A percentile compares a stretch with the other conserved stretches of the same genome.
Conservation (phyloP, 352 stramenopile genomes). For the Globisporangium middletonii region DNA sequence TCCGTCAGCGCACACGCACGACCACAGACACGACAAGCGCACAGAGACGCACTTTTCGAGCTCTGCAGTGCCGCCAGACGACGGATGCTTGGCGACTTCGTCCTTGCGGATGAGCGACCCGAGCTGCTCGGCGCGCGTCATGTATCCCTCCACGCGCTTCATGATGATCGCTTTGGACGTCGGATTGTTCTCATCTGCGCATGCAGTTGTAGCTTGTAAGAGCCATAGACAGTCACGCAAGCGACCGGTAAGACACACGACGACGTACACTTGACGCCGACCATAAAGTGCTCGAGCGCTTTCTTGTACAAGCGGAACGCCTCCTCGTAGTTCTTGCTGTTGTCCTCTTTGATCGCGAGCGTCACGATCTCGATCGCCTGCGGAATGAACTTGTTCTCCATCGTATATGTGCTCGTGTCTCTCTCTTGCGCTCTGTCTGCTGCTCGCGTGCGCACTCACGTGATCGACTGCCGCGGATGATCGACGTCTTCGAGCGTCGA, state of each 20-base stretch:
- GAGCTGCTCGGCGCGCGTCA: slow-evolving; percentile 85
- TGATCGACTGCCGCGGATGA: background rate
- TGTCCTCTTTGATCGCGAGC: slow-evolving; percentile 84
- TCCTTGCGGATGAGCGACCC: slow-evolving; percentile 74
- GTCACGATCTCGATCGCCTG: slow-evolving; percentile 89
- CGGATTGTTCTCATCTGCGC: slow-evolving; percentile 87
- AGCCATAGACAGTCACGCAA: background rate
- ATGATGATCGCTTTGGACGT: slow-evolving; percentile 89
- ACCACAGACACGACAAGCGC: background rate
- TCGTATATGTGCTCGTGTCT: slow-evolving; percentile 10
- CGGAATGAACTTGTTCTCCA: slow-evolving; percentile 90
- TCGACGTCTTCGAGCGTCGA: background rate
- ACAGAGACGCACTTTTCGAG: slow-evolving; percentile 57
- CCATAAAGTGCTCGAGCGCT: slow-evolving; percentile 86
- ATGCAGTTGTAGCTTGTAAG: background rate
- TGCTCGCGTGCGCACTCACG: background rate
- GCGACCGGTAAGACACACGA: background rate
- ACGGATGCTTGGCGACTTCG: slow-evolving; percentile 45
- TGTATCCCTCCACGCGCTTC: slow-evolving; percentile 88
- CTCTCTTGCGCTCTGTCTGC: background rate
- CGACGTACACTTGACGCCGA: slow-evolving; percentile 82
- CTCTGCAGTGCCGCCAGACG: slow-evolving; percentile 47
- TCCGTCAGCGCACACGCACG: background rate
- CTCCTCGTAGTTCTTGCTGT: slow-evolving; percentile 87
- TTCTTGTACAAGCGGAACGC: slow-evolving; percentile 86